Evolutionary conservation across 805 yeast species (phyloP), one percentile per base, ranked within the genome.

Genomic region (Teunomyces atbi): DNA sequence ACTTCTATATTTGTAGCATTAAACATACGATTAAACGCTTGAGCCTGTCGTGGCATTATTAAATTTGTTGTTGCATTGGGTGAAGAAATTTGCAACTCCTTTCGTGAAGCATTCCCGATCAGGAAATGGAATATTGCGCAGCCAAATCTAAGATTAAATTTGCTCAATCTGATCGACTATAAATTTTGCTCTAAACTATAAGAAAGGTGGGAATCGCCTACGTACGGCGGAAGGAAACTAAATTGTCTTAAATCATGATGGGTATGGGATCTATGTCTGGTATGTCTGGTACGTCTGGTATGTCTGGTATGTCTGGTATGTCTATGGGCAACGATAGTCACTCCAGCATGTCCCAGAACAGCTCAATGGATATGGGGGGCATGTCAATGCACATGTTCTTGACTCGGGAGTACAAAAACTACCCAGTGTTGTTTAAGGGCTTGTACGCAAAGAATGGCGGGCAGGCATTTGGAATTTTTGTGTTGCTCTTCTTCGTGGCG

Each of bases 381-480:
- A 48, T 47, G 33, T 50, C 48, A 29, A 85, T 85, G 91, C 80
- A 78, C 60, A 76, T 72, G 66, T 78, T 70, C 55, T 65, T 86
- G 55, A 79, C 85, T 1, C 65, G 79, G 0, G 56, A 64, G 2
- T 86, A 70, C 62, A 51, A 62, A 2, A 64, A 72, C 34, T 80
- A 81, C 51, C 89, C 92, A 0, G 89, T 86, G 0, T 57, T 86
- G 4, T 86, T 86, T 66, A 64, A 72, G 47, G 65, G 67, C 0
- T 64, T 86, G 40, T 56, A 58, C 10, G 92, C 92, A 2, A 53
- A 68, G 2, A 68, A 65, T 35, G 77, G 77, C 20, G 89, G 75
- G 7, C 75, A 77, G 44, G 90, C 88, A 0, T 86, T 86, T 61
- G 95, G 92, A 19, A 84, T 86, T 12, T 86, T 86, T 57, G 66